These are phyloP conservation scores for Zoysia pacifica DNA, from an alignment of 176 grass and related monocot species.

Conservation along the genomic window DNA sequence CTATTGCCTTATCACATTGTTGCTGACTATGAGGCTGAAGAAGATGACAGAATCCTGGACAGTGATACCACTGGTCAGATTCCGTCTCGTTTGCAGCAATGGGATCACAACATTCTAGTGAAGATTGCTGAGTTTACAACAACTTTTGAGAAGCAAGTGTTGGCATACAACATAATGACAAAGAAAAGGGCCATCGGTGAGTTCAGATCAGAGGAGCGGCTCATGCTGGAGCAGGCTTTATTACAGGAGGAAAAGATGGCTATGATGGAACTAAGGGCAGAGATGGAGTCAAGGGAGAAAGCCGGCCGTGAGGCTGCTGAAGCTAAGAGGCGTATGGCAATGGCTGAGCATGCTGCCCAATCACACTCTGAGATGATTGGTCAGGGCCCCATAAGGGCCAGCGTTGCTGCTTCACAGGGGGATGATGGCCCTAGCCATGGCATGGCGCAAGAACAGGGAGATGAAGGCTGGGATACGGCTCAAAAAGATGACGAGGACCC, in stretches of 20 bases:
- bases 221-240: slow-evolving; percentile 86
- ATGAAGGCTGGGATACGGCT: slow-evolving; percentile 59
- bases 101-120: slow-evolving; percentile 96
- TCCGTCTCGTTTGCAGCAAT: slow-evolving; percentile 87
- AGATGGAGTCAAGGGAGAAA: slow-evolving; percentile 78
- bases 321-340: slow-evolving; percentile 72
- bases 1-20: slow-evolving; percentile 98
- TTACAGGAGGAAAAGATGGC: slow-evolving; percentile 79
- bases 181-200: slow-evolving; percentile 82
- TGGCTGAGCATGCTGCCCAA: slow-evolving; percentile 67
- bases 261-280: slow-evolving; percentile 51
- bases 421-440: slow-evolving; percentile 56
- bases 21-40: slow-evolving; percentile 98
- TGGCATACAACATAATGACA: slow-evolving; percentile 97
- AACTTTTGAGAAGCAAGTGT: slow-evolving; percentile 94
- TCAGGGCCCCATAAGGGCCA: slow-evolving; percentile 53
- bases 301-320: slow-evolving; percentile 75
- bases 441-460: slow-evolving; percentile 58
- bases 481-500: slow-evolving; percentile 86
- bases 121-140: slow-evolving; percentile 94
- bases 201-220: slow-evolving; percentile 91
- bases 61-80: slow-evolving; percentile 71
- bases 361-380: slow-evolving; percentile 63
- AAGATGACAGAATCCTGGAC: slow-evolving; percentile 91
- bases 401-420: slow-evolving; percentile 53